Conservation (phyloP, 148 eudicot species). For the Gaultheria prostrata region DNA sequence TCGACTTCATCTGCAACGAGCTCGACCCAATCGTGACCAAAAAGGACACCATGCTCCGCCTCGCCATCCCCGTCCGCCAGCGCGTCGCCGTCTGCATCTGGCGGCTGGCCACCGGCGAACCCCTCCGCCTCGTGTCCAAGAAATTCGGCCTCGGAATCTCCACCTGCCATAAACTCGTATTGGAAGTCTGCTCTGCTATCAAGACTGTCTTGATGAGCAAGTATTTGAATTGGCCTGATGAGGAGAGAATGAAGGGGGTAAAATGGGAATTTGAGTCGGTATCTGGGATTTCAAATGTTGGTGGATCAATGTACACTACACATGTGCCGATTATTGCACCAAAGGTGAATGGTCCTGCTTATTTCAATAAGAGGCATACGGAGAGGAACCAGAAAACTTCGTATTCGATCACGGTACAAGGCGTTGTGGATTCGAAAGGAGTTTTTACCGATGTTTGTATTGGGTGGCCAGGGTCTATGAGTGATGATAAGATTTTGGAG, state of each 20-base stretch:
- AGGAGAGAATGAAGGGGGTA: conserved; percentile 15
- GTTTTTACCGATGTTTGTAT: conserved; percentile 62
- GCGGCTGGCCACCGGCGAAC: conserved; percentile 78
- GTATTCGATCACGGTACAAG: conserved; percentile 68
- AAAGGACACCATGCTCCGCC: conserved; percentile 63
- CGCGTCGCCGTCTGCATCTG: conserved; percentile 81
- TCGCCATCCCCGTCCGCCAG: conserved; percentile 70
- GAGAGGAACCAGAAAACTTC: conserved; percentile 74
- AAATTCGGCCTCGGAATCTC: conserved; percentile 75
- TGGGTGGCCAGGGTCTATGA: conserved; percentile 81
- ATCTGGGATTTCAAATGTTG: conserved; percentile 61
- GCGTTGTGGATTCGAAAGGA: conserved; percentile 59
- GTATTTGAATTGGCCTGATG: conserved; percentile 67
- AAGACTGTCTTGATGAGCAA: conserved; percentile 49
- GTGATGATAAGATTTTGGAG: conserved; percentile 56
- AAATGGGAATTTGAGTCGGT: conserved; percentile 35
- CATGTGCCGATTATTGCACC: conserved; percentile 81
- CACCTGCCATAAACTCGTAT: conserved; percentile 71
- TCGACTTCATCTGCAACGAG: conserved; percentile 54
- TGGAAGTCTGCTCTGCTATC: conserved; percentile 67
- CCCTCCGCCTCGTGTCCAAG: conserved; percentile 64
- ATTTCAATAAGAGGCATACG: conserved; percentile 69
- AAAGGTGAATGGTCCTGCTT: conserved; percentile 44
- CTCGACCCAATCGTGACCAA: conserved; percentile 52
- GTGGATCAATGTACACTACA: conserved; percentile 72